phyloP scores from a whole-genome alignment of 148 eudicot genomes.

The Camellia granthamiana region DNA sequence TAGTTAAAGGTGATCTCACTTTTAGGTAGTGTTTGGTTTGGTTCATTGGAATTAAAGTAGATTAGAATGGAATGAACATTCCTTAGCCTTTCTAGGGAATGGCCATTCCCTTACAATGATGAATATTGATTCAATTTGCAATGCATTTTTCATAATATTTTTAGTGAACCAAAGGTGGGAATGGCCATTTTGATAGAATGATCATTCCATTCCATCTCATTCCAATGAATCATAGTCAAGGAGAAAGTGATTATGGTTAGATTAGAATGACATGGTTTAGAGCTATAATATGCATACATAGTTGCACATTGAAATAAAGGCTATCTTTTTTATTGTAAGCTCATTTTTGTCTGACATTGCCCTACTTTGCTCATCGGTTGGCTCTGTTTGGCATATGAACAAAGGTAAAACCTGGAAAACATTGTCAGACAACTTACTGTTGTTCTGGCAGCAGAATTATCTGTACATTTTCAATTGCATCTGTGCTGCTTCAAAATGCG shows the following conservation, averaged over 20 bases:
- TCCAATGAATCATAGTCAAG: no score
- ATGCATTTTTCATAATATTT: no score
- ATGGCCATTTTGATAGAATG: no score
- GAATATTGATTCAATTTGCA: no score
- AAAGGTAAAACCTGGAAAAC: neutral
- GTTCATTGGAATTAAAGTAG: neutral
- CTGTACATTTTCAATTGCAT: neutral
- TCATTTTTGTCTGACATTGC: neutral
- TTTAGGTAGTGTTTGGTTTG: neutral
- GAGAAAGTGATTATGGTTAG: no score
- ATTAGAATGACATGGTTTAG: neutral
- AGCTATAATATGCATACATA: neutral
- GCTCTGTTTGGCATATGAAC: neutral
- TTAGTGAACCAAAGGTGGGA: no score
- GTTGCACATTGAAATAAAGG: neutral
- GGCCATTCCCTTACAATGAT: no score
- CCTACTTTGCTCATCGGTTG: neutral
- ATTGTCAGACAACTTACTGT: neutral
- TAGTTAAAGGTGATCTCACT: slow-evolving; percentile 14
- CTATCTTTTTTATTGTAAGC: neutral
- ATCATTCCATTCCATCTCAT: no score
- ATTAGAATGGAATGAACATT: neutral
- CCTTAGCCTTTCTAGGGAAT: no score
- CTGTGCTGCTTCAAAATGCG: neutral
- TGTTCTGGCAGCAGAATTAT: neutral